A percentile compares a stretch with the other conserved stretches of the same genome.
These are phyloP conservation scores for Rhizopogon salebrosus DNA, from an alignment of 768 basidiomycete species.

Conservation along the genomic window DNA sequence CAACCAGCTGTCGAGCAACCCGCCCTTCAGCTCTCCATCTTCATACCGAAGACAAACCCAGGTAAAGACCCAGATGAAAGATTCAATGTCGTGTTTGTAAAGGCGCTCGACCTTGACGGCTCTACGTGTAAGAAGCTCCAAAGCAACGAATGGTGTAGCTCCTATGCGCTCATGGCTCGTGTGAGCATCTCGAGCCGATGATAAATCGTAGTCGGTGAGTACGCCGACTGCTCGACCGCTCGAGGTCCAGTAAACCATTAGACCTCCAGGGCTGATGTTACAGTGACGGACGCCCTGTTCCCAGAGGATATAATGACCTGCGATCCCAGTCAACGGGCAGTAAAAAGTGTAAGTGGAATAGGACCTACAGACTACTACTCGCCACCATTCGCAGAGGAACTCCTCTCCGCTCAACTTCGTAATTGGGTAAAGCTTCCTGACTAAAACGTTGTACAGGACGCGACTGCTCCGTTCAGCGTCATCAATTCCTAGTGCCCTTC, in stretches of 20 bases:
- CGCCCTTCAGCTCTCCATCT: constrained; percentile 7
- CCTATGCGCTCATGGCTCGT: constrained; percentile 5
- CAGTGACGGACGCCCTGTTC: constrained; percentile 3
- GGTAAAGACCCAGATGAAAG: not conserved
- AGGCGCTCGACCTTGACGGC: not conserved
- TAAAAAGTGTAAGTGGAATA: not conserved
- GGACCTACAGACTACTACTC: not conserved
- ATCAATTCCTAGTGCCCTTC: too few species aligned
- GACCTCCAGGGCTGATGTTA: constrained; percentile 5
- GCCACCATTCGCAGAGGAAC: not conserved
- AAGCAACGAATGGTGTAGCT: constrained; percentile 7
- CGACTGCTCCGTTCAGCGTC: constrained; percentile 1
- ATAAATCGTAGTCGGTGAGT: constrained; percentile 7
- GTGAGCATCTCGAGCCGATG: not conserved
- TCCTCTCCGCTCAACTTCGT: not conserved
- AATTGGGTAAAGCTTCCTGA: not conserved
- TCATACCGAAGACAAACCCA: not conserved
- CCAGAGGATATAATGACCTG: constrained; percentile 6
- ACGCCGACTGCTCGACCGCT: constrained; percentile 2
- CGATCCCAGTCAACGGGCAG: not conserved
- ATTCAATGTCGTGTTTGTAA: not conserved
- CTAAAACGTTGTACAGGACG: constrained; percentile 1
- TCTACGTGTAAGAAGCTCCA: not conserved
- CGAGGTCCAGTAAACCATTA: constrained; percentile 3
- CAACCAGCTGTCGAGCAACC: too few species aligned